Percentiles rank a stretch among this genome's conserved stretches.
Conservation (phyloP, 1,284 basidiomycete genomes). For the Anthracocystis panici-leucophaei region DNA sequence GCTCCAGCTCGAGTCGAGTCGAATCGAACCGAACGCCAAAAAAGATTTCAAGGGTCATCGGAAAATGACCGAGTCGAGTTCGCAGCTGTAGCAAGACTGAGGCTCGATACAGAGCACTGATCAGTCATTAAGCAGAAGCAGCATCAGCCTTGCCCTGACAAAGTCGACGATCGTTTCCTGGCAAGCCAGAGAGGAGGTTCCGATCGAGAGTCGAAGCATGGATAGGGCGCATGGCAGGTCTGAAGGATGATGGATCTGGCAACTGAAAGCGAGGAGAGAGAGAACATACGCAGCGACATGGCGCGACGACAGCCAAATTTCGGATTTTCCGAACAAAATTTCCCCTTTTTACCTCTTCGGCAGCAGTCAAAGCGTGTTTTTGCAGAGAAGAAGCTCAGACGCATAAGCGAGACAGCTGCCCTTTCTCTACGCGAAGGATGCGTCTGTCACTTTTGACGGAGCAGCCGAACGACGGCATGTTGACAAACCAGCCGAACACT, state of each 20-base stretch:
- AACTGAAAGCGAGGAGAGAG: background rate
- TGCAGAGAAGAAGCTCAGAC: conserved; percentile 6
- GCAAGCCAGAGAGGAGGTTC: background rate
- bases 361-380: conserved; percentile 4
- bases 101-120: background rate
- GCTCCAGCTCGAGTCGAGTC: too few relatives aligned
- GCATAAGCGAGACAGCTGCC: conserved; percentile 30
- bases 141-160: background rate
- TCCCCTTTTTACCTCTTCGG: background rate
- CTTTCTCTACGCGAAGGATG: background rate
- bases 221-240: background rate
- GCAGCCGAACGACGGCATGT: background rate
- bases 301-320: conserved; percentile 5
- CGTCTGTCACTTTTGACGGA: background rate
- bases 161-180: conserved; percentile 2
- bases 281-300: conserved; percentile 2
- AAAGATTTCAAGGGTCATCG: background rate
- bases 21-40: background rate
- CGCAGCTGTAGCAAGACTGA: background rate
- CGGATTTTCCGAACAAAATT: conserved; percentile 5
- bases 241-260: background rate
- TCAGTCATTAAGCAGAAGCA: background rate
- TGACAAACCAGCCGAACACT: too few relatives aligned
- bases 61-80: conserved; percentile 15
- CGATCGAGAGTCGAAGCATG: conserved; percentile 1